Base-by-base conservation (phyloP, 495 filamentous ascomycete genomes). In the Penicillium turbatum region DNA sequence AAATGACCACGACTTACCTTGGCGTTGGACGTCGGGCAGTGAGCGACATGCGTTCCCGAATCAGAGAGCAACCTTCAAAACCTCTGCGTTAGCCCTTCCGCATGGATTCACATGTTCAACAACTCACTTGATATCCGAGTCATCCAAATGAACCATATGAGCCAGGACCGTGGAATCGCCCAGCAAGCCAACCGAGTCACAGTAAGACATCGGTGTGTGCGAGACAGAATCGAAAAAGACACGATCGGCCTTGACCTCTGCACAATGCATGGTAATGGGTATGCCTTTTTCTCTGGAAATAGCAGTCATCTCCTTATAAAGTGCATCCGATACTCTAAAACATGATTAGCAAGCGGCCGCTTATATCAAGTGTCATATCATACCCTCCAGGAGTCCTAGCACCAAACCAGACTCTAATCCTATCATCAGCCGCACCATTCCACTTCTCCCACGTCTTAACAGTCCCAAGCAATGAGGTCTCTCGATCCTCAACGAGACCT, bases 331-430 rank as follows among this genome's bases (percentile, higher is more conserved):
- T 5, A 77, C 73, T 5, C 72, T 76, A 16, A 24, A 4, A 3
- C 26, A 10, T 8, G n/a, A 11, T 56, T 46, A 40, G 49, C 30
- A 55, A 48, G 34, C 32, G 24, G 24, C 31, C 44, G 13, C 17
- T 2, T 17, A n/a, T 13, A 1, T 4, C 35, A 7, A 13, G 17
- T 31, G 26, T 6, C 11, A 27, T 11, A 21, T 17, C 56, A 36
- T 57, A 77, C 72, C 75, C 75, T 42, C 77, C 74, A 11, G 77
- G 75, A 6, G 77, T 78, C 34, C 73, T 64, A 1, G 76, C 76
- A 13, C 75, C 75, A 59, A 78, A 77, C 77, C 77, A 80, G 6
- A 80, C 74, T 1, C 71, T 64, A 34, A 80, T 76, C 3, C 77
- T 63, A 47, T 73, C 74, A 53, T 77, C 63, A 36, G 72, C 64